phyloP scores from a whole-genome alignment of 1,284 basidiomycete genomes.

The Marasmius tenuissimus region DNA sequence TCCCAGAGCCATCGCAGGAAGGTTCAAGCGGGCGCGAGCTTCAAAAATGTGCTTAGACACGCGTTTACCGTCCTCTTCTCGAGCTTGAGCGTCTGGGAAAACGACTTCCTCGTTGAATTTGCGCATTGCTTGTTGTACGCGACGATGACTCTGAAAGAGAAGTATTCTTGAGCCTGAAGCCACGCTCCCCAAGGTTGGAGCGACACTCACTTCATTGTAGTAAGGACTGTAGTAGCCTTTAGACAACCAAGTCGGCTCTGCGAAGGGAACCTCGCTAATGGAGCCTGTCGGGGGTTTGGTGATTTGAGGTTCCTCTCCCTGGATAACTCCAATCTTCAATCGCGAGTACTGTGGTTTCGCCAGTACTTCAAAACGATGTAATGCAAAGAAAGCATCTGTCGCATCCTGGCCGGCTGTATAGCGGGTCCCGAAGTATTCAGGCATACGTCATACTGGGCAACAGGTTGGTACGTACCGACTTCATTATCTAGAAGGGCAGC shows the following conservation, averaged over 20 bases:
- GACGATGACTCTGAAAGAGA: conserved; percentile 36
- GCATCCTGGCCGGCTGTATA: conserved; percentile 67
- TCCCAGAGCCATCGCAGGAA: conserved; percentile 84
- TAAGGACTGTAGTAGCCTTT: conserved; percentile 72
- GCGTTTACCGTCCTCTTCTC: conserved; percentile 68
- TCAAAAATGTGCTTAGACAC: conserved; percentile 52
- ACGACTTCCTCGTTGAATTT: conserved; percentile 56
- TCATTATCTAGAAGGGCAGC: conserved; percentile 74
- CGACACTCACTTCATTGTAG: conserved; percentile 55
- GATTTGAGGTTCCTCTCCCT: conserved; percentile 56
- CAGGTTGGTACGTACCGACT: conserved; percentile 60
- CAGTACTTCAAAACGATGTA: conserved; percentile 78
- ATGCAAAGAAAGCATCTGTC: conserved; percentile 73
- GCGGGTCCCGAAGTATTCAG: neutral
- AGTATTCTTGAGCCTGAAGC: neutral
- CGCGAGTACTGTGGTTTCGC: conserved; percentile 66
- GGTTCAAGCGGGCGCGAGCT: conserved; percentile 56
- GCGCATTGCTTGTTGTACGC: conserved; percentile 43
- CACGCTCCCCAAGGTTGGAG: neutral
- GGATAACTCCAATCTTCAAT: conserved; percentile 64
- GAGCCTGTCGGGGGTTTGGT: conserved; percentile 46
- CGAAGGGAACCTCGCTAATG: conserved; percentile 70
- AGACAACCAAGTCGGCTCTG: conserved; percentile 74
- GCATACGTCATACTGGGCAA: neutral
- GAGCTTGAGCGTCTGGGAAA: conserved; percentile 40